phyloP scores from a whole-genome alignment of 2,329 filamentous ascomycete genomes.

The Talaromyces sp. region DNA sequence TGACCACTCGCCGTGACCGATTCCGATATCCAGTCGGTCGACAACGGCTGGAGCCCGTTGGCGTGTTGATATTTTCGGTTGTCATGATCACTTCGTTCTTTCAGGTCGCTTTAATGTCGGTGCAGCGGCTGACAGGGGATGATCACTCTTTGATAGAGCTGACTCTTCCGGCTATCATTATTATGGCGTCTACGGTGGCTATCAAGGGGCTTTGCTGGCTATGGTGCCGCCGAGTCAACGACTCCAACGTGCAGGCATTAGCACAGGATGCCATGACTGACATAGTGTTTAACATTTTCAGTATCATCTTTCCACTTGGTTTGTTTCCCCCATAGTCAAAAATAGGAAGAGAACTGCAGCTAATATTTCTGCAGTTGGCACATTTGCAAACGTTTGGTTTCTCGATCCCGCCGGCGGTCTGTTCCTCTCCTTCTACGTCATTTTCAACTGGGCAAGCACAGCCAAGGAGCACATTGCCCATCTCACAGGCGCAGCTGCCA shows the following conservation, averaged over 20 bases:
- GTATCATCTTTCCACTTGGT: slow-evolving; percentile 75
- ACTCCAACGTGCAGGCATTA: slow-evolving; percentile 78
- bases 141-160: slow-evolving; percentile 66
- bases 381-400: slow-evolving; percentile 47
- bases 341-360: background rate
- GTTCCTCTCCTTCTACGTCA: slow-evolving; percentile 55
- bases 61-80: slow-evolving; percentile 61
- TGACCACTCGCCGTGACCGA: slow-evolving; percentile 56
- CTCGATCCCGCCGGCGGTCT: slow-evolving; percentile 59
- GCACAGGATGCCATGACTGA: slow-evolving; percentile 67
- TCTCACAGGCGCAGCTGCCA: slow-evolving; percentile 58
- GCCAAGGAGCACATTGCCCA: slow-evolving; percentile 59
- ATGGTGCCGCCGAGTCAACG: slow-evolving; percentile 81
- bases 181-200: slow-evolving; percentile 76
- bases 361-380: slow-evolving; percentile 23
- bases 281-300: slow-evolving; percentile 86
- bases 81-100: slow-evolving; percentile 63
- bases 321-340: slow-evolving; percentile 4
- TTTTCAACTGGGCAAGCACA: slow-evolving; percentile 57
- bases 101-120: slow-evolving; percentile 57
- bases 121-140: slow-evolving; percentile 53
- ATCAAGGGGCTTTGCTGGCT: slow-evolving; percentile 81
- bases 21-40: slow-evolving; percentile 61
- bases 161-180: slow-evolving; percentile 64
- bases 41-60: slow-evolving; percentile 59